phyloP scores from a whole-genome alignment of 2,329 filamentous ascomycete genomes.

The Alternaria ethzedia region DNA sequence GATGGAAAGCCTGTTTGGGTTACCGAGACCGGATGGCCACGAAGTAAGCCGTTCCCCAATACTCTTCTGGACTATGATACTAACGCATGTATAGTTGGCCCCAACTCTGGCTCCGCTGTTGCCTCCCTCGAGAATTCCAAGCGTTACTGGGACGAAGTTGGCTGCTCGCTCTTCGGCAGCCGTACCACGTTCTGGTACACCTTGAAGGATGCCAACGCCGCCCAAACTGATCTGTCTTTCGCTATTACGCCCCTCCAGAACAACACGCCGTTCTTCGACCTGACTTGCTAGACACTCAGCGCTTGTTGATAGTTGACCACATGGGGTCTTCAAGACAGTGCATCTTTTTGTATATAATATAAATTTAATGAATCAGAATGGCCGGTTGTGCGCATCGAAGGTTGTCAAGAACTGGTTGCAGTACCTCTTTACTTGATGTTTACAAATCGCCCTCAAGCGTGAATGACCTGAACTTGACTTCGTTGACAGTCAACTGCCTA shows the following conservation, averaged over 20 bases:
- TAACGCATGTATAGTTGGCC: conserved; percentile 14
- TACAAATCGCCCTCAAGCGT: background rate
- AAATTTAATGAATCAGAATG: background rate
- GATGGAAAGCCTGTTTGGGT: conserved; percentile 78
- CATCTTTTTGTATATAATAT: background rate
- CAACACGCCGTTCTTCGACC: conserved; percentile 59
- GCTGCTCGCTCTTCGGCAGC: conserved; percentile 35
- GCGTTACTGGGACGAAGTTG: conserved; percentile 37
- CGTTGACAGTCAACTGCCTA: too few species aligned
- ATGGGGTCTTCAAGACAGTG: too few species aligned
- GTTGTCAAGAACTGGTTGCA: background rate
- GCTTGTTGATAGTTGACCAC: background rate
- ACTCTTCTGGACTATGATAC: too few species aligned
- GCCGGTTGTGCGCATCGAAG: background rate
- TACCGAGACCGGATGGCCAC: conserved; percentile 85
- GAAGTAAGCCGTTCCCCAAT: conserved; percentile 4
- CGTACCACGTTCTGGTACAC: conserved; percentile 42
- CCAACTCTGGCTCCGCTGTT: conserved; percentile 30
- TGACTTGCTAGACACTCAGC: conserved; percentile 51
- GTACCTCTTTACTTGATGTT: background rate
- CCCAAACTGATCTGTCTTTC: conserved; percentile 50
- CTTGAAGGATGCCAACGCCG: conserved; percentile 54
- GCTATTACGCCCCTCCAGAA: conserved; percentile 61
- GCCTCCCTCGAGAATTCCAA: conserved; percentile 33
- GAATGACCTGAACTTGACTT: background rate